Conservation (phyloP, 805 yeast genomes). For the Wickerhamomyces mucosus region DNA sequence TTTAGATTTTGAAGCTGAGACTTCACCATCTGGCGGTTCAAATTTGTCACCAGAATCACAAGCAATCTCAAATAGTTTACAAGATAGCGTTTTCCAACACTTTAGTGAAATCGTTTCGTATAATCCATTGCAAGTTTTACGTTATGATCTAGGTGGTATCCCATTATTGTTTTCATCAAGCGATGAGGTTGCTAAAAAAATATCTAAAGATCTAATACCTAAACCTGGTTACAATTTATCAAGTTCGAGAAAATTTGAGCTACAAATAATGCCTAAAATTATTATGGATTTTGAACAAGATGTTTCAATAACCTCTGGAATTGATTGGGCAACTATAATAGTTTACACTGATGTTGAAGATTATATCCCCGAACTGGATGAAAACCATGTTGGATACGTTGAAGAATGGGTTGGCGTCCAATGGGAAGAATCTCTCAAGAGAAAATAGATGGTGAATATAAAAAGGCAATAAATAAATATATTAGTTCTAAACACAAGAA, state of each 20-base stretch:
- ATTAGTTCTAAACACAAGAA: too few species aligned
- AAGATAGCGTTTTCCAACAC: slow-evolving; percentile 62
- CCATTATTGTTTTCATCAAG: slow-evolving; percentile 64
- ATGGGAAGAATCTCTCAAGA: slow-evolving; percentile 52
- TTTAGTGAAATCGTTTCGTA: slow-evolving; percentile 69
- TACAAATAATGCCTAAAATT: slow-evolving; percentile 91
- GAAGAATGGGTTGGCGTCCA: slow-evolving; percentile 81
- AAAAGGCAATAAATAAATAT: too few species aligned
- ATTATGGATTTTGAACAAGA: slow-evolving; percentile 68
- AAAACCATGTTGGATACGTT: slow-evolving; percentile 63
- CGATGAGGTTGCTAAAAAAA: slow-evolving; percentile 42
- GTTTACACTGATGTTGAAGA: slow-evolving; percentile 73
- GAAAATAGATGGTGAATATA: too few species aligned
- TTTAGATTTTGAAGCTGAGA: slow-evolving; percentile 32
- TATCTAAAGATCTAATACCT: slow-evolving; percentile 38
- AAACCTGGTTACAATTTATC: slow-evolving; percentile 52
- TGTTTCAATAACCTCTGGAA: slow-evolving; percentile 49
- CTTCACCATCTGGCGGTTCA: slow-evolving; percentile 16
- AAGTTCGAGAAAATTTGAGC: slow-evolving; percentile 57
- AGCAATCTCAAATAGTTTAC: slow-evolving; percentile 40
- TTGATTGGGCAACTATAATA: slow-evolving; percentile 96
- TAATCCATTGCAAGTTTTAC: slow-evolving; percentile 78
- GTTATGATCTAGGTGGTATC: slow-evolving; percentile 73
- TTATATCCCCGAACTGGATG: slow-evolving; percentile 46
- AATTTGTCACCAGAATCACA: slow-evolving; percentile 33